Evolutionary conservation across 768 basidiomycete genomes (phyloP), one percentile per base, ranked within the genome.

Genomic region (Brasilioporus rufonigricans): DNA sequence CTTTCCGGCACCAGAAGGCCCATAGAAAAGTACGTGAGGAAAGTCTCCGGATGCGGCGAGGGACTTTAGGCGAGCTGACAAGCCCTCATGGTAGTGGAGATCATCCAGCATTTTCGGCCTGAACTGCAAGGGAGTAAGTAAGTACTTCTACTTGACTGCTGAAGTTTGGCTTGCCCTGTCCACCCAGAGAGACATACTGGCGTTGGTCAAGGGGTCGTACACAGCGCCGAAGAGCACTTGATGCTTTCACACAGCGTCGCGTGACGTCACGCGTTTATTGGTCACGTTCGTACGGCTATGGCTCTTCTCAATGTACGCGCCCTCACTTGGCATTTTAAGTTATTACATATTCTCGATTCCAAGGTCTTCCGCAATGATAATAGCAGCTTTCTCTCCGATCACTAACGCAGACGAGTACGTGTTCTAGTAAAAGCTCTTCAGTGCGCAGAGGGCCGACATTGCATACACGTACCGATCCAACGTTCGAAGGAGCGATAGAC

Each of bases 11-110:
- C 96, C 96, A 5, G 91, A 91, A 10, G 96, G 96, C 0, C 96
- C 96, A 66, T 98, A 99, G 76, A 98, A 96, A 2, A 99, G 82
- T 76, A 97, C 86, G 69, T 99, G 96, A 9, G 96, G 96, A 68
- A 99, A 98, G 76, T 98, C 95, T 1, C 92, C 91, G 1, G 91
- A 87, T 1, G 85, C 81, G 0, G 95, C 87, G 58, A 98, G 76
- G 2, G 94, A 88, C 56, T 80, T 81, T 31, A 98, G 76, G 24
- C 96, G 83, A 23, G 80, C 77, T 19, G 94, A 91, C 31, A 99
- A 84, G 39, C 80, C 81, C 32, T 77, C 69, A 67, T 98, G 96
- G 70, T 99, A 98, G 66, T 94, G 87, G 50, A 99, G 83, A 26
- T 87, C 85, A 61, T 90, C 86, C 18, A 99, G 81, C 1, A 85